Conservation (phyloP, 179 eudicot genomes). For the Heliamphora pulchella region DNA sequence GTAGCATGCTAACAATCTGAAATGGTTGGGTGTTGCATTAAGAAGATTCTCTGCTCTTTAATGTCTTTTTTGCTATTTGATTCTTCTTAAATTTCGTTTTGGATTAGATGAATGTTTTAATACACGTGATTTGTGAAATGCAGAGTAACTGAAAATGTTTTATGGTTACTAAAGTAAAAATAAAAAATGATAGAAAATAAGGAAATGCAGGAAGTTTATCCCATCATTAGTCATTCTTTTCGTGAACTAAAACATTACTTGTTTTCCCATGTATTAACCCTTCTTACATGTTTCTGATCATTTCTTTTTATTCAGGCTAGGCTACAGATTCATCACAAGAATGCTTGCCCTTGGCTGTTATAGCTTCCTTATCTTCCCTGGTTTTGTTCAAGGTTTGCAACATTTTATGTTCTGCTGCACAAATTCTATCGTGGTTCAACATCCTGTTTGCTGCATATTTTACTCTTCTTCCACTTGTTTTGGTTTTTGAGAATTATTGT, state of each 20-base stretch:
- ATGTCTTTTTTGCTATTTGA: not conserved
- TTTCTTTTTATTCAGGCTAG: constrained; percentile 71
- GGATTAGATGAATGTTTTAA: not conserved
- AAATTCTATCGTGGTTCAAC: not conserved
- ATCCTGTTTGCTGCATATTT: not conserved
- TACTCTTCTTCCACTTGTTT: not conserved
- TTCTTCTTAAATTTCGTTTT: not conserved
- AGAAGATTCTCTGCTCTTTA: not conserved
- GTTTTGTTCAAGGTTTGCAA: constrained; percentile 80
- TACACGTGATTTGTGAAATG: not conserved
- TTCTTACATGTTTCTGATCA: constrained; percentile 25
- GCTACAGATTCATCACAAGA: constrained; percentile 78
- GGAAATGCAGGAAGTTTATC: not conserved
- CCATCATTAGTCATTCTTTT: not conserved
- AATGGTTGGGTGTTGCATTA: not conserved
- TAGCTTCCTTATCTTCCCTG: constrained; percentile 73
- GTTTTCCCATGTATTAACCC: not conserved
- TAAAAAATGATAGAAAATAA: not conserved
- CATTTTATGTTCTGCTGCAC: not conserved
- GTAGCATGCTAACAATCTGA: not conserved
- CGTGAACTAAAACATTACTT: not conserved
- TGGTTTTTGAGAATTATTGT: not conserved
- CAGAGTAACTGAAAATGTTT: not conserved
- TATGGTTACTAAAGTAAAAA: not conserved
- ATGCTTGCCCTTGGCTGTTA: constrained; percentile 85